These are phyloP conservation scores for Myriosclerotinia duriaeana DNA, from an alignment of 2,329 filamentous ascomycete species.

Conservation along the genomic window DNA sequence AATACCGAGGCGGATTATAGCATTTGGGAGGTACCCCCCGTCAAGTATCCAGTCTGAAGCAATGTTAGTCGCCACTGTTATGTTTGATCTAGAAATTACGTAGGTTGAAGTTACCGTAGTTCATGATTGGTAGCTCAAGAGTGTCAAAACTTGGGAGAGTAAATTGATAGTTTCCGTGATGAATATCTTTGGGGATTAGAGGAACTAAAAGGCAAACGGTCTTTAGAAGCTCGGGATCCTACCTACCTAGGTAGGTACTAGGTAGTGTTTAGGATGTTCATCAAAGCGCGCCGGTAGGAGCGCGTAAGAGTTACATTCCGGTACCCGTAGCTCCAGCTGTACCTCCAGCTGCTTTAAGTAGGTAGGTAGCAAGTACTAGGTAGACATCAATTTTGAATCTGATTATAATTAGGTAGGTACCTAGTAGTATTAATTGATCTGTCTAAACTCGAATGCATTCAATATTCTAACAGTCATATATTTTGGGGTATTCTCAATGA, in stretches of 20 bases:
- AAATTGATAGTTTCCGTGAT: neutral
- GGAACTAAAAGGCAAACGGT: neutral
- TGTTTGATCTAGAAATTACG: neutral
- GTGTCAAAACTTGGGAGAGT: neutral
- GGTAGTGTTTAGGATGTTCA: constrained; percentile 8
- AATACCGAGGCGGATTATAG: constrained; percentile 64
- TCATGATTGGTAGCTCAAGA: constrained; percentile 30
- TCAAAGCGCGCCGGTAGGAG: constrained; percentile 15
- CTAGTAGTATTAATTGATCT: neutral
- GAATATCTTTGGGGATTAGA: neutral
- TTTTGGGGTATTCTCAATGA: neutral
- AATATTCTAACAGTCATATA: neutral
- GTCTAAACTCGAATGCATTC: neutral
- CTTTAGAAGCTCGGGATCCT: neutral
- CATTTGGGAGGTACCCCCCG: constrained; percentile 62
- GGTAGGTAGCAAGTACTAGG: neutral
- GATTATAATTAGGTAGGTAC: too few relatives aligned
- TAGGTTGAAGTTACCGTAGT: constrained; percentile 31
- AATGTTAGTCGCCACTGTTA: constrained; percentile 21
- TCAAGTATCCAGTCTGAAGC: constrained; percentile 58
- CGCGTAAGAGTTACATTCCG: constrained; percentile 13
- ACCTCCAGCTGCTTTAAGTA: neutral
- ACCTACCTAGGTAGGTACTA: too few relatives aligned
- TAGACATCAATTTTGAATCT: neutral
- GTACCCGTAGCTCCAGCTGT: constrained; percentile 19